These are phyloP conservation scores for Leptographium flavum DNA, from an alignment of 2,329 filamentous ascomycete species.

Conservation along the genomic window DNA sequence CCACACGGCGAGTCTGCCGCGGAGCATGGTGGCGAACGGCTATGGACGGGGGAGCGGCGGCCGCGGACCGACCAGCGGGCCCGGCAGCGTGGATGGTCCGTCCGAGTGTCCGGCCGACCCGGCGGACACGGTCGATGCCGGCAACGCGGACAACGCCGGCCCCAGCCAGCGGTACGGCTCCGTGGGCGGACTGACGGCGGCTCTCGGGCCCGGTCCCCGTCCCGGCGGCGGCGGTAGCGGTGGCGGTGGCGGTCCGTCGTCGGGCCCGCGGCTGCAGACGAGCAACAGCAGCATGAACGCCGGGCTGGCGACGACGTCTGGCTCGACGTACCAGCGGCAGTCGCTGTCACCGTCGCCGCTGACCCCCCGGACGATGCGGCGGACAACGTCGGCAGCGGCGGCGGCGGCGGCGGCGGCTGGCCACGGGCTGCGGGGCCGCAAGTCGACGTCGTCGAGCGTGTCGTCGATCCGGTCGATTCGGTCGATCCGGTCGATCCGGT, in stretches of 20 bases:
- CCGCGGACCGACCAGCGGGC: neutral
- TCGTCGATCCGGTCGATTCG: conserved; percentile 87
- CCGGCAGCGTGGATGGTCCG: too few species aligned
- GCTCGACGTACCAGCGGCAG: conserved; percentile 46
- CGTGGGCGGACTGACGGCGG: neutral
- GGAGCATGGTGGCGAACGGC: conserved; percentile 37
- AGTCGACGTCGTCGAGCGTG: conserved; percentile 90
- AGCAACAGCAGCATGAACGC: neutral
- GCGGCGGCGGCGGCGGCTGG: too few species aligned
- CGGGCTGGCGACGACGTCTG: too few species aligned
- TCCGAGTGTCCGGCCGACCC: too few species aligned
- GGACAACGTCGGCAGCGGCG: conserved; percentile 69
- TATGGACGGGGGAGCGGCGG: conserved; percentile 17
- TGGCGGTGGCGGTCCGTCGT: conserved; percentile 1
- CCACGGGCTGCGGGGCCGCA: conserved; percentile 66
- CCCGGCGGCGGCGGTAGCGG: neutral
- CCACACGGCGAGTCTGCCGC: conserved; percentile 30
- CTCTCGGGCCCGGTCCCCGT: conserved; percentile 5
- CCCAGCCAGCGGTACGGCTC: neutral
- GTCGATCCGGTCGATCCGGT: conserved; percentile 83
- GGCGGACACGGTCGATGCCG: conserved; percentile 18
- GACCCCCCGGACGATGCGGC: conserved; percentile 75
- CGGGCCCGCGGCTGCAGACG: conserved; percentile 4
- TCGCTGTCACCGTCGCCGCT: conserved; percentile 77
- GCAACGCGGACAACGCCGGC: conserved; percentile 8